Conservation (phyloP, 2,329 filamentous ascomycete species). For the Erysiphe pulchra region DNA sequence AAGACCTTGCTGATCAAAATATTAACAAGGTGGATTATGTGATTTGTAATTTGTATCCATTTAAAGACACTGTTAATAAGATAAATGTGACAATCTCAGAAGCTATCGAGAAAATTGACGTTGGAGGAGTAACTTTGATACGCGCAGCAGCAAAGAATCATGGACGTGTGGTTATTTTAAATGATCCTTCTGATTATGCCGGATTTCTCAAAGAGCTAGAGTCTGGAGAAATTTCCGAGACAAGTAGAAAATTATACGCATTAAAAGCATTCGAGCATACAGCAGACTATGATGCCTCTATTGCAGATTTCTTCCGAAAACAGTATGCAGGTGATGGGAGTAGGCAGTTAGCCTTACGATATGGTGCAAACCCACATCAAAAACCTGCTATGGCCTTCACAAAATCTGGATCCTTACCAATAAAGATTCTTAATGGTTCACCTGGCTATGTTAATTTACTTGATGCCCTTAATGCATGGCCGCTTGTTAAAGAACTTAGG, state of each 20-base stretch:
- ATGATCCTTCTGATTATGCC: constrained; percentile 78
- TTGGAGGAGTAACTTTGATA: constrained; percentile 88
- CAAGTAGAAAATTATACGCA: constrained; percentile 67
- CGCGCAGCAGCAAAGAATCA: constrained; percentile 97
- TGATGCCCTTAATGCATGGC: constrained; percentile 91
- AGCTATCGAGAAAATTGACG: constrained; percentile 96
- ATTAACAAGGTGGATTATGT: constrained; percentile 90
- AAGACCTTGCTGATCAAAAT: constrained; percentile 84
- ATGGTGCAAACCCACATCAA: constrained; percentile 94
- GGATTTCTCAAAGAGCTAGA: constrained; percentile 82
- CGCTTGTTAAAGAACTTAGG: constrained; percentile 87
- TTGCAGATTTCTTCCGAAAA: constrained; percentile 92
- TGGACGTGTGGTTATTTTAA: constrained; percentile 80
- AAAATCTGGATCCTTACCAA: constrained; percentile 51
- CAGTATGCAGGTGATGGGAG: constrained; percentile 70
- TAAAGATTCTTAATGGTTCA: constrained; percentile 72
- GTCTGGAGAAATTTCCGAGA: constrained; percentile 61
- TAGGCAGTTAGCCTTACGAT: constrained; percentile 68
- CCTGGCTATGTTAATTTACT: constrained; percentile 96
- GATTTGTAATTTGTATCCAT: constrained; percentile 96
- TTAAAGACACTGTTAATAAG: constrained; percentile 95
- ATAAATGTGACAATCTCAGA: constrained; percentile 91
- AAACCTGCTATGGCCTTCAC: constrained; percentile 79
- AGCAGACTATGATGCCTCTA: constrained; percentile 83
- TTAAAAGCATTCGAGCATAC: constrained; percentile 98